A percentile compares a stretch with the other conserved stretches of the same genome.
Conservation (phyloP, 2,329 filamentous ascomycete genomes). For the Cladosporium sp. region DNA sequence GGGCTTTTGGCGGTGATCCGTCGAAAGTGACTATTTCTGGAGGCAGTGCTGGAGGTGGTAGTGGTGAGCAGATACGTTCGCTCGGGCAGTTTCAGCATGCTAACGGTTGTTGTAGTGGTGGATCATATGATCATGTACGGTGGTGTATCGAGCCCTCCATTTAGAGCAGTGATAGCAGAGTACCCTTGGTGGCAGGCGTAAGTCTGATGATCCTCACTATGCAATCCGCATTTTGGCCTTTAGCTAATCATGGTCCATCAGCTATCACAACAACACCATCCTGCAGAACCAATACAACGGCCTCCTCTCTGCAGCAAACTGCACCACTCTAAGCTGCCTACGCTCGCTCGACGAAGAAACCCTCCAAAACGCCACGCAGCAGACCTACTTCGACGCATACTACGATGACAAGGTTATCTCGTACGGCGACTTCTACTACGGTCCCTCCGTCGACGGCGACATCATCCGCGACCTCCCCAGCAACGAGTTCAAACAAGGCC, state of each 20-base stretch:
- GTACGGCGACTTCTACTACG: slow-evolving; percentile 40
- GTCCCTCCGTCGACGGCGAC: slow-evolving; percentile 38
- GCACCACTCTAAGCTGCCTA: slow-evolving; percentile 29
- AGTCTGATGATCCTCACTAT: background rate
- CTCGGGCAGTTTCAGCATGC: background rate
- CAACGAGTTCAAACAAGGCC: slow-evolving; percentile 29
- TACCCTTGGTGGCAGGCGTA: slow-evolving; percentile 35
- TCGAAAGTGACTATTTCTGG: slow-evolving; percentile 66
- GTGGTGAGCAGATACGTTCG: slow-evolving; percentile 46
- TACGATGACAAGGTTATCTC: slow-evolving; percentile 24
- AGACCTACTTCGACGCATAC: slow-evolving; percentile 19
- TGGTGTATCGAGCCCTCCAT: slow-evolving; percentile 35
- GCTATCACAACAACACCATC: slow-evolving; percentile 18
- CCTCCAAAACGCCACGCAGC: slow-evolving; percentile 19
- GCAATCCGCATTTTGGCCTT: background rate
- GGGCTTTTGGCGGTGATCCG: slow-evolving; percentile 65
- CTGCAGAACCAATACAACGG: slow-evolving; percentile 17
- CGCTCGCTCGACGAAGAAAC: slow-evolving; percentile 16
- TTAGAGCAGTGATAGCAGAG: slow-evolving; percentile 40
- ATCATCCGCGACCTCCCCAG: slow-evolving; percentile 36
- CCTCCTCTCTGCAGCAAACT: slow-evolving; percentile 28
- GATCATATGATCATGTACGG: slow-evolving; percentile 36
- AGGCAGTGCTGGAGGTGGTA: slow-evolving; percentile 56
- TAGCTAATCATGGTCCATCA: background rate
- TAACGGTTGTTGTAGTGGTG: slow-evolving; percentile 15